A percentile compares a stretch with the other conserved stretches of the same genome.
phyloP scores from a whole-genome alignment of 257 asterid genomes.

The Euphrasia confusa region DNA sequence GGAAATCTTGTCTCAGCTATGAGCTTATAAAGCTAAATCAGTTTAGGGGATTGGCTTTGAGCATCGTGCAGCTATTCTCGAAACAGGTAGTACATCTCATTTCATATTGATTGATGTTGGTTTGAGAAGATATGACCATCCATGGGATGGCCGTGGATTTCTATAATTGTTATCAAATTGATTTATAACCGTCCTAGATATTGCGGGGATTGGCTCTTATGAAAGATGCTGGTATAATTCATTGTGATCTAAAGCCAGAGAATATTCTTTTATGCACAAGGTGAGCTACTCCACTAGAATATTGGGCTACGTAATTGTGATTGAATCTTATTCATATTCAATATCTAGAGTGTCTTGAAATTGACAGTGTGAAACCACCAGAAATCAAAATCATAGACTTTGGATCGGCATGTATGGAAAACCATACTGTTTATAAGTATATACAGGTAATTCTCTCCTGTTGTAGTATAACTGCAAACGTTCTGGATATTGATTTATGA shows the following conservation, averaged over 20 bases:
- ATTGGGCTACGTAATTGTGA: conserved; percentile 21
- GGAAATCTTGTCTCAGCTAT: conserved; percentile 54
- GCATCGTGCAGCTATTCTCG: conserved; percentile 91
- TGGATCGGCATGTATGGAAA: conserved; percentile 98
- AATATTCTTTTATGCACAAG: conserved; percentile 91
- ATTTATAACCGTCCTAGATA: conserved; percentile 46
- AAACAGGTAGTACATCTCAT: conserved; percentile 64
- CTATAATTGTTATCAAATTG: conserved; percentile 22
- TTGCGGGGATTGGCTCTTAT: conserved; percentile 86
- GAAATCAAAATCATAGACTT: conserved; percentile 95
- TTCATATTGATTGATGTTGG: conserved; percentile 17
- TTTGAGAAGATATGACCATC: conserved; percentile 20
- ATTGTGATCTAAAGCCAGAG: conserved; percentile 97
- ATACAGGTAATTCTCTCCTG: conserved; percentile 60
- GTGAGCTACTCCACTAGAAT: conserved; percentile 46
- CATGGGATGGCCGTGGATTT: conserved; percentile 23
- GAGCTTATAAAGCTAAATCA: conserved; percentile 92
- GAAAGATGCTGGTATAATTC: conserved; percentile 96
- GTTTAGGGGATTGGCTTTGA: conserved; percentile 88
- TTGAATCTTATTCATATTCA: conserved; percentile 24
- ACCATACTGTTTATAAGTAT: conserved; percentile 91
- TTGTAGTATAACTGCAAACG: background rate
- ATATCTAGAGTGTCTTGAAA: conserved; percentile 27
- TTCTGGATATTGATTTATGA: conserved; percentile 19
- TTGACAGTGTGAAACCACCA: conserved; percentile 86